Conservation (phyloP, 345 rosid species). For the Litchi chinensis region DNA sequence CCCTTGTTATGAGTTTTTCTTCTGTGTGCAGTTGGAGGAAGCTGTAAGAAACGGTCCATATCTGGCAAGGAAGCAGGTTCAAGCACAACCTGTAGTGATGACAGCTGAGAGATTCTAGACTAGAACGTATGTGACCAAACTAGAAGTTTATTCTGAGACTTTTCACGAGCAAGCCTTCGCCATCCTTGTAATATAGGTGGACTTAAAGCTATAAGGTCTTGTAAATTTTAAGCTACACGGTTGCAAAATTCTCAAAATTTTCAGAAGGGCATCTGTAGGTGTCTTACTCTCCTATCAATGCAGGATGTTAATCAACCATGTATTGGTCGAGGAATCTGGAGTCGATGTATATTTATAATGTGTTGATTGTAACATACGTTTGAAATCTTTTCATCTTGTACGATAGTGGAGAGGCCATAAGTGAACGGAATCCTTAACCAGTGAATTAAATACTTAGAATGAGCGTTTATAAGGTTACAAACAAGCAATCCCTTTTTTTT, state of each 20-base stretch:
- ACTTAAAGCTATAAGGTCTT: not conserved
- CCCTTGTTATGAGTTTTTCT: no score
- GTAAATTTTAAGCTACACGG: not conserved
- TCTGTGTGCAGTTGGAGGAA: constrained; percentile 68
- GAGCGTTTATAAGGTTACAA: no score
- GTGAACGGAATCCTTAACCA: no score
- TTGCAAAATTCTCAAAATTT: not conserved
- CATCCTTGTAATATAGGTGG: not conserved
- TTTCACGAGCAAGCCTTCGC: not conserved
- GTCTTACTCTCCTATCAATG: no score
- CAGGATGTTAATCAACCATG: not conserved
- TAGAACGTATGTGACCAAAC: not conserved
- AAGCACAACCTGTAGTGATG: constrained; percentile 72
- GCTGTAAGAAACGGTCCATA: constrained; percentile 84
- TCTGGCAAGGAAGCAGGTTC: constrained; percentile 47
- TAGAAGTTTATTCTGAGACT: not conserved
- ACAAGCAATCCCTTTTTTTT: no score
- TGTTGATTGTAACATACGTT: not conserved
- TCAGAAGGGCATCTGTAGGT: no score
- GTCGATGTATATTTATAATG: no score
- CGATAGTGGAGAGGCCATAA: not conserved
- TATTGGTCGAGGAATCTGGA: no score
- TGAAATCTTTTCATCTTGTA: not conserved
- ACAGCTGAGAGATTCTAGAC: constrained; percentile 73
- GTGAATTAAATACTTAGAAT: not conserved